Base-by-base conservation (phyloP, 441 rosid genomes). In the Erysimum cheiri region DNA sequence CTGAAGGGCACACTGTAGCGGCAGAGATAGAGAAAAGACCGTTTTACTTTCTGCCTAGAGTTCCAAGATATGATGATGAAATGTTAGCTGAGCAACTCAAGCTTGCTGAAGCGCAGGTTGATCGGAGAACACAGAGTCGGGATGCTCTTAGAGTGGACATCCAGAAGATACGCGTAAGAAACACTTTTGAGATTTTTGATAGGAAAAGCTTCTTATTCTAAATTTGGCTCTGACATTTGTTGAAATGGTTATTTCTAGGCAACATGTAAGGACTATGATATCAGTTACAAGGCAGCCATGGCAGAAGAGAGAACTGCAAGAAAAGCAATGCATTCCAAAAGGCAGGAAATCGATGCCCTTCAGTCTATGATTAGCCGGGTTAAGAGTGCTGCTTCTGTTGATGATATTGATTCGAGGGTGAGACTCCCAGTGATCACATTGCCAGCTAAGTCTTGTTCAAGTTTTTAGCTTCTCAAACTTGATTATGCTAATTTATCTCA, bases 31-130 rank as follows among this genome's bases (percentile, higher is more conserved):
- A 71, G 78, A 90, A 29, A 79, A 77, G 71, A 73, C 83, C 80
- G 29, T 88, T 82, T 67, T 77, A 88, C 83, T 77, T 62, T 77
- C 80, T 87, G 49, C 63, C 87, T 41, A 87, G 70, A 83, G 64
- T 88, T 80, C 93, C 96, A 41, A 83, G 91, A 79, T 83, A 80
- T 73, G 91, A 88, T 64, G 88, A 81, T 53, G 85, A 80, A 69
- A 80, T 67, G 70, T 67, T 85, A 47, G 78, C 77, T 60, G 87
- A 85, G 68, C 80, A 85, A 79, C 83, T 88, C 67, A 83, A 73
- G 50, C 71, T 67, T 57, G 87, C 87, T 36, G 85, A 88, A 71
- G 69, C 64, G 15, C 77, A 64, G 70, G 88, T 90, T 60, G 85
- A 85, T 13, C 85, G 85, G 71, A 90, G 80, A 75, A 92, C 95